These are phyloP conservation scores for Grammothele lineata DNA, from an alignment of 768 basidiomycete species.

Conservation along the genomic window DNA sequence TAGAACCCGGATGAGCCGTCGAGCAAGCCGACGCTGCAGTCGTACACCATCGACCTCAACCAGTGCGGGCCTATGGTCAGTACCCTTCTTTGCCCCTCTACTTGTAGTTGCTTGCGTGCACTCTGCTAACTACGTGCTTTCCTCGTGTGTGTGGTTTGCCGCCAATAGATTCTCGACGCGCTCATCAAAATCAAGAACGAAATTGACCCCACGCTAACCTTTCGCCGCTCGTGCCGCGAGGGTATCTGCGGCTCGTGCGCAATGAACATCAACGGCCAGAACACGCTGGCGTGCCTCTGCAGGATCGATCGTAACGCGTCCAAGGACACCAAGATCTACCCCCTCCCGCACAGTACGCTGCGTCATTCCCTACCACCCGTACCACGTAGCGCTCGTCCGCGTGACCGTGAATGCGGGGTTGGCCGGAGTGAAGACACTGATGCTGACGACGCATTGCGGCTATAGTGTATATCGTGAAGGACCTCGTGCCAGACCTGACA, in stretches of 20 bases:
- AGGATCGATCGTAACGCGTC: constrained; percentile 74
- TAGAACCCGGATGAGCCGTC: constrained; percentile 94
- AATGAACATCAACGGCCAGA: constrained; percentile 98
- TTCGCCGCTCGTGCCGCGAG: constrained; percentile 89
- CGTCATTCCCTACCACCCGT: neutral
- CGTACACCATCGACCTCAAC: constrained; percentile 88
- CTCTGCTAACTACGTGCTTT: neutral
- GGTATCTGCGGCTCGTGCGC: constrained; percentile 98
- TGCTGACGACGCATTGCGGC: neutral
- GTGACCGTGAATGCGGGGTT: no score
- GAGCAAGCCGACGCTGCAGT: constrained; percentile 86
- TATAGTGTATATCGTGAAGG: constrained; percentile 97
- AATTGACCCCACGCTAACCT: constrained; percentile 93
- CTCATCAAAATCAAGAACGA: constrained; percentile 99
- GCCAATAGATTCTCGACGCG: constrained; percentile 72
- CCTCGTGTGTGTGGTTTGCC: neutral
- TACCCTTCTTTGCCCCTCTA: constrained; percentile 11
- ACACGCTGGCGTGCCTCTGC: constrained; percentile 97
- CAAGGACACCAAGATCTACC: constrained; percentile 90
- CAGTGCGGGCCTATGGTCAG: constrained; percentile 92
- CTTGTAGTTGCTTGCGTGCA: no score
- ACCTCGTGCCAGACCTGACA: constrained; percentile 89
- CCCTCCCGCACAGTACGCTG: constrained; percentile 89
- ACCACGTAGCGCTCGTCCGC: no score
- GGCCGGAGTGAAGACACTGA: no score